Conservation (phyloP, 768 basidiomycete species). For the Cantharellus cinnabarinus region DNA sequence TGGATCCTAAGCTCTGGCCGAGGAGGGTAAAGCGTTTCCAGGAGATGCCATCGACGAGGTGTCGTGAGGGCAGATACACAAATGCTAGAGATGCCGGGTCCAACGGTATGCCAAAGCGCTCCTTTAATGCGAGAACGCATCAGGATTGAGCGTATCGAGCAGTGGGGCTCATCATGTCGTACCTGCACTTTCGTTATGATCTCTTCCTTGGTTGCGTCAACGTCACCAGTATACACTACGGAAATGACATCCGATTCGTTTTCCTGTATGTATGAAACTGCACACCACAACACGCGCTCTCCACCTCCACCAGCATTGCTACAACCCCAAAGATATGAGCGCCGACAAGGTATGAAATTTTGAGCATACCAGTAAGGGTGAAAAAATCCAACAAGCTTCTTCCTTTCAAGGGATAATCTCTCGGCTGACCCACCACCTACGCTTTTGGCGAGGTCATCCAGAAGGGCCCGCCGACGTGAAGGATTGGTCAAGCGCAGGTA, state of each 20-base stretch:
- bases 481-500: neutral
- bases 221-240: conserved; percentile 81
- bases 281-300: conserved; percentile 88
- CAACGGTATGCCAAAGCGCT: conserved; percentile 62
- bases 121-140: conserved; percentile 21
- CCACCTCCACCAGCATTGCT: conserved; percentile 96
- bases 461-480: neutral
- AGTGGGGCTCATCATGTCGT: neutral
- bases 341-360: neutral
- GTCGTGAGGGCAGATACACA: conserved; percentile 52
- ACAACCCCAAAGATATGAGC: conserved; percentile 5
- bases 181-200: conserved; percentile 75
- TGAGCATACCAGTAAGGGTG: conserved; percentile 80
- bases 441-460: neutral
- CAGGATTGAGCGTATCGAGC: neutral
- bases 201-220: conserved; percentile 52
- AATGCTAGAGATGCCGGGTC: conserved; percentile 50
- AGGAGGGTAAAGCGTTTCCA: conserved; percentile 87
- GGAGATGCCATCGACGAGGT: conserved; percentile 54
- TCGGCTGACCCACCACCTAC: neutral
- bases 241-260: conserved; percentile 42
- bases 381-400: conserved; percentile 56
- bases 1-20: conserved; percentile 78
- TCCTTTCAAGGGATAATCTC: neutral
- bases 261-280: conserved; percentile 55